A percentile compares a stretch with the other conserved stretches of the same genome.
Conservation (phyloP, 805 yeast species). For the Sungouiozyma ichnusensis region DNA sequence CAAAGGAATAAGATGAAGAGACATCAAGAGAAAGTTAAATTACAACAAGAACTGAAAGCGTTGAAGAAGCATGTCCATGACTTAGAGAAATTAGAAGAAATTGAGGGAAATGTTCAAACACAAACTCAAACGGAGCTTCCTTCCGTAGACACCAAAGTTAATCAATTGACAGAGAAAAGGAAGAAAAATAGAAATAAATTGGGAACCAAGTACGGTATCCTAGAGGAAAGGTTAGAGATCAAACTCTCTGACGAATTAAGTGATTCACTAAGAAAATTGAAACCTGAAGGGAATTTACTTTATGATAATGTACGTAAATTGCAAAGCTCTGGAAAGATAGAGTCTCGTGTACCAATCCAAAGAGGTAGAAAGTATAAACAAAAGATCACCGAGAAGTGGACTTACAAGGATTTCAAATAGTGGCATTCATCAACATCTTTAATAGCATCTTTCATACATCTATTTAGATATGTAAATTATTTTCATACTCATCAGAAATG, state of each 20-base stretch:
- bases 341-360: constrained; percentile 60
- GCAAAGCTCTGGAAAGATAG: constrained; percentile 80
- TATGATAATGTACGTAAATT: constrained; percentile 72
- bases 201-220: constrained; percentile 38
- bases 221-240: constrained; percentile 48
- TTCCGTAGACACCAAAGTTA: constrained; percentile 10
- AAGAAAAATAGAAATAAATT: constrained; percentile 30
- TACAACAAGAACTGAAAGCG: constrained; percentile 47
- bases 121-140: constrained; percentile 2
- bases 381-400: constrained; percentile 85
- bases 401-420: constrained; percentile 78
- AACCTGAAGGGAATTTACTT: constrained; percentile 82
- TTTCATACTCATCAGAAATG: no score
- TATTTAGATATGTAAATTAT: neutral
- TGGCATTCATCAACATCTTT: neutral
- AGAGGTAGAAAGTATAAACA: constrained; percentile 57
- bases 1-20: constrained; percentile 64
- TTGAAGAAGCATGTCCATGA: constrained; percentile 53
- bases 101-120: constrained; percentile 23
- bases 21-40: constrained; percentile 46
- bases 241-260: constrained; percentile 83
- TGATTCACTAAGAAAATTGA: constrained; percentile 71
- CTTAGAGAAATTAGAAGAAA: constrained; percentile 37
- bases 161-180: constrained; percentile 11
- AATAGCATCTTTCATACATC: neutral